Conservation (phyloP, 805 yeast genomes). For the Suhomyces sp. region DNA sequence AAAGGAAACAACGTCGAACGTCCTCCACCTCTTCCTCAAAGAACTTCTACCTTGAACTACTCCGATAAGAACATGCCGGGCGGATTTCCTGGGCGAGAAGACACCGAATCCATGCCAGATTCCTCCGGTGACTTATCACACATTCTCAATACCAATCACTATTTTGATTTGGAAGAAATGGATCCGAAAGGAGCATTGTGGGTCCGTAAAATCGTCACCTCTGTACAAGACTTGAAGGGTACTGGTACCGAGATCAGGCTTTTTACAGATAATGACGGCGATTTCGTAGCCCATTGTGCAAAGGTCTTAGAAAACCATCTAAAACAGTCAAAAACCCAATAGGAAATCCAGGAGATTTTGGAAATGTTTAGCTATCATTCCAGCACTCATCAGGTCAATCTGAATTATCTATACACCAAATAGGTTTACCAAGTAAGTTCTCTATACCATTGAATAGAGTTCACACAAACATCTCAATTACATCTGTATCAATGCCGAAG, state of each 20-base stretch:
- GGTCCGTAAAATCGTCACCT: constrained; percentile 31
- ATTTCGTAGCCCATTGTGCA: constrained; percentile 14
- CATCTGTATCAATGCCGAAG: no score
- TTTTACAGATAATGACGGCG: constrained; percentile 35
- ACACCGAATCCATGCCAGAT: background rate
- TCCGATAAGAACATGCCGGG: background rate
- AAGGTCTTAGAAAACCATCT: background rate
- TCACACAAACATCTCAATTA: no score
- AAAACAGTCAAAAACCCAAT: background rate
- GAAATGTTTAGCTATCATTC: background rate
- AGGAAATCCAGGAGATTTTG: no score
- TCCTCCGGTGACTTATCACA: constrained; percentile 14
- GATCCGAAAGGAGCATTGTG: constrained; percentile 39
- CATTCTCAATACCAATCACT: constrained; percentile 21
- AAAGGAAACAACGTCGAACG: constrained; percentile 28
- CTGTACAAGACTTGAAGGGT: constrained; percentile 27
- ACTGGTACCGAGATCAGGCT: constrained; percentile 27
- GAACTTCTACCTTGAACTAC: constrained; percentile 5
- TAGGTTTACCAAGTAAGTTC: no score
- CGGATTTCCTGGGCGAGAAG: background rate
- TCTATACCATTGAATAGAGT: no score
- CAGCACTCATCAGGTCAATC: no score
- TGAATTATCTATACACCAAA: no score
- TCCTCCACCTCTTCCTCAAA: constrained; percentile 35
- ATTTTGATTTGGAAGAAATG: constrained; percentile 31